Percentiles rank a stretch among this genome's conserved stretches.
phyloP scores from a whole-genome alignment of 805 yeast species.

The Candida silvicultrix region DNA sequence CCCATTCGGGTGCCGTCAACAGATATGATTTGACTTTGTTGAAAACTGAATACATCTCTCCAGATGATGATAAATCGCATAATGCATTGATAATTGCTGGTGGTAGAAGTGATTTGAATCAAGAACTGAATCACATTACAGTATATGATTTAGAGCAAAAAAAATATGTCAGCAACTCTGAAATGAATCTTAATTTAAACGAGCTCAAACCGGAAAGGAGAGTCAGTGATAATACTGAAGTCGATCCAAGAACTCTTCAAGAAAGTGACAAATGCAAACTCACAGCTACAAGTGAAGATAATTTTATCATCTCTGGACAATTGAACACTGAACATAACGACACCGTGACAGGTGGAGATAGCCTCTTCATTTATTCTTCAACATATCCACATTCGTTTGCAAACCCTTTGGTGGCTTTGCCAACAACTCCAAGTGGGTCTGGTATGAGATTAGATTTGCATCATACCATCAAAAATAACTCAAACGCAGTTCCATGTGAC shows the following conservation, averaged over 20 bases:
- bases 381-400: slow-evolving; percentile 5
- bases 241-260: slow-evolving; percentile 8
- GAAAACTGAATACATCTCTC: slow-evolving; percentile 30
- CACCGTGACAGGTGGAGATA: slow-evolving; percentile 10
- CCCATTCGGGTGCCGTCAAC: slow-evolving; percentile 27
- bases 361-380: slow-evolving; percentile 15
- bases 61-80: slow-evolving; percentile 32
- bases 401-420: slow-evolving; percentile 28
- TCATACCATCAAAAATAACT: slow-evolving; percentile 11
- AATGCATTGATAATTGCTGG: slow-evolving; percentile 49
- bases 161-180: slow-evolving; percentile 14
- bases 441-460: slow-evolving; percentile 25
- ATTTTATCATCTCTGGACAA: slow-evolving; percentile 15
- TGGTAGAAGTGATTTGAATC: slow-evolving; percentile 34
- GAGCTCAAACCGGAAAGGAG: slow-evolving; percentile 9
- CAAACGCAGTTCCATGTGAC: slow-evolving; percentile 36
- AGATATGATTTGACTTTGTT: slow-evolving; percentile 52
- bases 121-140: slow-evolving; percentile 26
- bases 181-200: slow-evolving; percentile 17
- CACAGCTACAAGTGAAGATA: slow-evolving; percentile 10
- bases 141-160: slow-evolving; percentile 40
- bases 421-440: slow-evolving; percentile 23
- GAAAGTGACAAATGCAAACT: slow-evolving; percentile 3
- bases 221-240: slow-evolving; percentile 1
- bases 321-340: slow-evolving; percentile 2